Conservation (phyloP, 805 yeast genomes). For the Cyberlindnera euphorbiiphila region DNA sequence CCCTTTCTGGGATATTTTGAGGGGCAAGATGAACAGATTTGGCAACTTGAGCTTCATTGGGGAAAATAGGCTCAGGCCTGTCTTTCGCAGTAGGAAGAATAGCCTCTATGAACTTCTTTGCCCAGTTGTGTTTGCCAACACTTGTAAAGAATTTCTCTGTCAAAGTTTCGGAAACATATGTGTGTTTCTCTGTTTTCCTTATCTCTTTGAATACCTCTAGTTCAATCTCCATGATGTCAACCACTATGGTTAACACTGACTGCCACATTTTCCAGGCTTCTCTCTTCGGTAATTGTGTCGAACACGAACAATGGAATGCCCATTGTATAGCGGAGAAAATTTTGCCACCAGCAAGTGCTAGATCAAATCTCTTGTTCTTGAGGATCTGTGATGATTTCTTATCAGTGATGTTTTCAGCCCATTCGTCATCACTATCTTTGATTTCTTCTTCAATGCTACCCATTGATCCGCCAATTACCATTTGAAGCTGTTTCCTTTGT, state of each 20-base stretch:
- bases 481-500: constrained; percentile 19
- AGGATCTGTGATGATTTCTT: constrained; percentile 23
- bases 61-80: constrained; percentile 11
- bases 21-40: constrained; percentile 14
- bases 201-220: constrained; percentile 8
- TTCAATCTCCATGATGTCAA: constrained; percentile 19
- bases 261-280: constrained; percentile 24
- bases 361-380: constrained; percentile 26
- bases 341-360: constrained; percentile 17
- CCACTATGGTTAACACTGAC: constrained; percentile 16
- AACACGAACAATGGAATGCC: constrained; percentile 29
- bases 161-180: constrained; percentile 1
- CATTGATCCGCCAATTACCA: constrained; percentile 4
- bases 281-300: constrained; percentile 8
- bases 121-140: constrained; percentile 16
- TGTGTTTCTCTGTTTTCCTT: neutral
- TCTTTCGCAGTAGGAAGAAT: constrained; percentile 9
- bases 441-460: constrained; percentile 2
- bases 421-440: constrained; percentile 10
- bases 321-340: constrained; percentile 30
- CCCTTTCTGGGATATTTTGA: neutral
- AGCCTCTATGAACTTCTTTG: constrained; percentile 12
- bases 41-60: constrained; percentile 18
- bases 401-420: constrained; percentile 12
- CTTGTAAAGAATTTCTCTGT: constrained; percentile 12